Percentiles rank a stretch among this genome's conserved stretches.
Evolutionary conservation across 1,284 basidiomycete genomes (phyloP).

Genomic region (Dichomitus squalens): DNA sequence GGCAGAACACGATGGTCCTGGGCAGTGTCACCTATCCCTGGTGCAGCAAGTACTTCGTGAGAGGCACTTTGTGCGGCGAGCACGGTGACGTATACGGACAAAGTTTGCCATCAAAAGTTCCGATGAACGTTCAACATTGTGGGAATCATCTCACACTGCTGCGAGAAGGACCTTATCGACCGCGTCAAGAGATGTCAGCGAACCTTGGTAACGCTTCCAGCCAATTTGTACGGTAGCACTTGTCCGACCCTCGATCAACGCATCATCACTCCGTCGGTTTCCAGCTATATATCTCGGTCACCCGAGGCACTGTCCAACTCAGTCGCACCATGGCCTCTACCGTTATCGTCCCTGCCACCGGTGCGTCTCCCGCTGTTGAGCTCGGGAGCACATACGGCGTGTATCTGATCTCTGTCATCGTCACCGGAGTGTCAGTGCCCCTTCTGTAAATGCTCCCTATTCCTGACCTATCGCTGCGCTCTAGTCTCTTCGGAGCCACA

Average conservation of each 20-base stretch:
- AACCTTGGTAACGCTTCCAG: neutral
- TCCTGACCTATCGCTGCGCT: neutral
- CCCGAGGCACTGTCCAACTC: neutral
- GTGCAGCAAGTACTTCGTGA: no score
- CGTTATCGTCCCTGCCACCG: neutral
- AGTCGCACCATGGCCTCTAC: conserved; percentile 3
- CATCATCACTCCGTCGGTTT: neutral
- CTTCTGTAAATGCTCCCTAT: neutral
- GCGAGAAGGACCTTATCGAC: neutral
- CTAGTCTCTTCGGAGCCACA: conserved; percentile 17
- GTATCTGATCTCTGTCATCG: conserved; percentile 19
- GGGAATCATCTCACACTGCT: neutral
- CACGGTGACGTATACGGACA: no score
- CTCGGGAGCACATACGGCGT: conserved; percentile 22
- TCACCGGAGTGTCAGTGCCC: conserved; percentile 12
- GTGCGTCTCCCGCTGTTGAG: neutral
- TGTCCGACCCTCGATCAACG: neutral
- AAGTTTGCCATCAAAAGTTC: no score
- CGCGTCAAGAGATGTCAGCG: neutral
- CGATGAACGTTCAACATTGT: no score
- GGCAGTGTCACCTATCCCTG: no score
- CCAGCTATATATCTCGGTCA: neutral
- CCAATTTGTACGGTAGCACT: no score
- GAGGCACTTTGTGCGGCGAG: no score
- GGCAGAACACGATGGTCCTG: no score